A percentile compares a stretch with the other conserved stretches of the same genome.
Conservation (phyloP, 176 grass and related monocot genomes). For the Cenchrus purpureus region DNA sequence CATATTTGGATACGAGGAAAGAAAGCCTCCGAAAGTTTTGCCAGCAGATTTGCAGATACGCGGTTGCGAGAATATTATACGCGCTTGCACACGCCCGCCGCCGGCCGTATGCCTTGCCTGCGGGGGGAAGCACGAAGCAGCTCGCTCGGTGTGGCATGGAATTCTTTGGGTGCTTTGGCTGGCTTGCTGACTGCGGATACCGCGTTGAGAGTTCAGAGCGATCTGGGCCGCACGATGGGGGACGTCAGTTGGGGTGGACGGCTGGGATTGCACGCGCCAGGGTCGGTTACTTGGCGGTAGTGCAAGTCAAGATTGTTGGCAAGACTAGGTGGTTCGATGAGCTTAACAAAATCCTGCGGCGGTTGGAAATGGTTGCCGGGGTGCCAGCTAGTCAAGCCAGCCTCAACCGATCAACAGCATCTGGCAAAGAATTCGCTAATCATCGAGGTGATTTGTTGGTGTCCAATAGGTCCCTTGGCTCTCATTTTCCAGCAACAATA, state of each 20-base stretch:
- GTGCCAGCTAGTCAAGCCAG: background rate
- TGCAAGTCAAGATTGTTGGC: constrained; percentile 1
- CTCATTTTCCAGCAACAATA: background rate
- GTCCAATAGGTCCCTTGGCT: background rate
- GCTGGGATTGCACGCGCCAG: background rate
- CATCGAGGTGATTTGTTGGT: background rate
- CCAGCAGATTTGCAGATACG: background rate
- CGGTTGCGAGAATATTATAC: background rate
- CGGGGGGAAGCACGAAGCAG: background rate
- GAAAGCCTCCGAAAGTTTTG: background rate
- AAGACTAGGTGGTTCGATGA: background rate
- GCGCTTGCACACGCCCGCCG: no score
- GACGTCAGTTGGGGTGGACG: background rate
- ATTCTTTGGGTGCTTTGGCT: no score
- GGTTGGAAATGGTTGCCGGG: constrained; percentile 12
- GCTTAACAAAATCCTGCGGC: background rate
- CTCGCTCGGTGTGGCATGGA: no score
- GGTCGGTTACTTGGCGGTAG: no score
- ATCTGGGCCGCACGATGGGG: background rate
- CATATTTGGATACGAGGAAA: background rate
- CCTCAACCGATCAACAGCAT: background rate
- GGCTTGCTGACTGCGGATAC: background rate
- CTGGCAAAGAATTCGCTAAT: background rate
- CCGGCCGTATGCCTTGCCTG: background rate
- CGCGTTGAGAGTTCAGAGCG: background rate